A percentile compares a stretch with the other conserved stretches of the same genome.
phyloP scores from a whole-genome alignment of 2,329 filamentous ascomycete species.

The Botrytis deweyae region DNA sequence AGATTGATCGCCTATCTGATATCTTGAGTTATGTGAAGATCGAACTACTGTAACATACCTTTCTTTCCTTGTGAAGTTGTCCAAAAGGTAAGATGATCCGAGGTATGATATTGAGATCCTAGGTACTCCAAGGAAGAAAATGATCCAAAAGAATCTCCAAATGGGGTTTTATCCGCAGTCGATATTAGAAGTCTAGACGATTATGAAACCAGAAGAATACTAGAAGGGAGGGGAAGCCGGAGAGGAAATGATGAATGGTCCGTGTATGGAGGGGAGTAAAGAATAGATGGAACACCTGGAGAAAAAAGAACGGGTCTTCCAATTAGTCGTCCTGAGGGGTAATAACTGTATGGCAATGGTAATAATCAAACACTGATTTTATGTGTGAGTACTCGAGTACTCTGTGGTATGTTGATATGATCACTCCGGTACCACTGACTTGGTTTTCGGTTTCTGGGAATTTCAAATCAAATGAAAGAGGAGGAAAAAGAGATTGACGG shows the following conservation, averaged over 20 bases:
- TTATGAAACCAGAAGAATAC: conserved; percentile 3
- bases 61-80: neutral
- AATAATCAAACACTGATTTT: neutral
- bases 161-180: neutral
- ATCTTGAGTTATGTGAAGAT: conserved; percentile 5
- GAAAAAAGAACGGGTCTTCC: conserved; percentile 1
- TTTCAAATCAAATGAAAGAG: conserved; percentile 7
- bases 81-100: neutral
- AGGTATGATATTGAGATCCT: conserved; percentile 1
- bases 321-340: neutral
- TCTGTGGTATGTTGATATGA: neutral
- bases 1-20: conserved; percentile 5
- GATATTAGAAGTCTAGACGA: neutral
- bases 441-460: conserved; percentile 16
- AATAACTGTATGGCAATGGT: neutral
- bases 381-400: neutral
- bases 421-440: conserved; percentile 15
- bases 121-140: neutral
- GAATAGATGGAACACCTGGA: conserved; percentile 5
- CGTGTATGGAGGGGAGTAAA: neutral
- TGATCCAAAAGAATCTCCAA: neutral
- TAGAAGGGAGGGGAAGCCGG: neutral
- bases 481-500: neutral
- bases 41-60: conserved; percentile 9
- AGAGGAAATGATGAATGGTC: neutral